These are phyloP conservation scores for Balansia obtecta DNA, from an alignment of 2,329 filamentous ascomycete genomes.

Conservation along the genomic window DNA sequence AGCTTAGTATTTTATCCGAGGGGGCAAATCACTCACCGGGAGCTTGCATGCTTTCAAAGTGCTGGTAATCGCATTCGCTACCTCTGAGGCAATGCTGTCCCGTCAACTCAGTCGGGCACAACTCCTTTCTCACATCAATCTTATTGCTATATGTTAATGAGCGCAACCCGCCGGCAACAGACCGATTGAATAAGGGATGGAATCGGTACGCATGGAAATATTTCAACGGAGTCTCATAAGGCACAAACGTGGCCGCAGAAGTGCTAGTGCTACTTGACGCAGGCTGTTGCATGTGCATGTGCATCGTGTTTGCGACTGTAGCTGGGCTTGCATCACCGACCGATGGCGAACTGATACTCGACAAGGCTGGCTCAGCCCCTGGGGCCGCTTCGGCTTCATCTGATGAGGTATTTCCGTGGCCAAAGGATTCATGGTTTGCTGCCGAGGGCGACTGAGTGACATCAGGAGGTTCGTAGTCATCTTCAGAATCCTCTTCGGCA, in stretches of 20 bases:
- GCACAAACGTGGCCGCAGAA: constrained; percentile 22
- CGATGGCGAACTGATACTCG: not conserved
- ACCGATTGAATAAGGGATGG: constrained; percentile 61
- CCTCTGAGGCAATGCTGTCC: constrained; percentile 61
- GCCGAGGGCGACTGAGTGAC: constrained; percentile 10
- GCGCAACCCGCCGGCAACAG: constrained; percentile 64
- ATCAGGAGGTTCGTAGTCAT: constrained; percentile 44
- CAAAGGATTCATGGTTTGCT: constrained; percentile 5
- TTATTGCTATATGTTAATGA: constrained; percentile 90
- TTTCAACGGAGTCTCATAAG: constrained; percentile 75
- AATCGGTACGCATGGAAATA: constrained; percentile 84
- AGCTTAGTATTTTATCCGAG: constrained; percentile 10
- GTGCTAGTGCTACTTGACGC: constrained; percentile 10
- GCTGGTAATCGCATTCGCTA: constrained; percentile 59
- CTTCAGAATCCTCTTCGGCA: constrained; percentile 23
- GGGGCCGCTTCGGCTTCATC: not conserved
- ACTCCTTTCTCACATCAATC: constrained; percentile 60
- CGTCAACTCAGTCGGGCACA: constrained; percentile 67
- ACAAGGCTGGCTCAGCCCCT: not conserved
- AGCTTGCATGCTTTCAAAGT: constrained; percentile 44
- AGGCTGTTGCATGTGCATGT: constrained; percentile 9
- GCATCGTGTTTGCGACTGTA: not conserved
- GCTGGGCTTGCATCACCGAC: not conserved
- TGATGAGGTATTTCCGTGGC: constrained; percentile 1
- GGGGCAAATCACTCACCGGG: constrained; percentile 22